These are phyloP conservation scores for Xylaria sp. DNA, from an alignment of 2,329 filamentous ascomycete genomes.

Conservation along the genomic window DNA sequence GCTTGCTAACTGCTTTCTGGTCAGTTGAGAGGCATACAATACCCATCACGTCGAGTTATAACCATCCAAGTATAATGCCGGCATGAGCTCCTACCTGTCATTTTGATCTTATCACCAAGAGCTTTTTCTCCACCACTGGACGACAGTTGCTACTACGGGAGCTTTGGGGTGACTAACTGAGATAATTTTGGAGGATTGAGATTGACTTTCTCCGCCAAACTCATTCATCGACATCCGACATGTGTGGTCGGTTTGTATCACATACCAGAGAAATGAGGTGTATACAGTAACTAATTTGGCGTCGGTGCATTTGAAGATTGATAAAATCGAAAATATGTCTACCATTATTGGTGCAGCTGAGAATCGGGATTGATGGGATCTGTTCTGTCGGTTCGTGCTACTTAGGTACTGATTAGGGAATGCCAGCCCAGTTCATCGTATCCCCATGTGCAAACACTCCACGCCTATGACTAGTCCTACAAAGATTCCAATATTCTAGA, in stretches of 20 bases:
- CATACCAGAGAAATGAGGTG: not conserved
- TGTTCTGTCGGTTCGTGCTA: conserved; percentile 22
- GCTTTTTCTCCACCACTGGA: conserved; percentile 8
- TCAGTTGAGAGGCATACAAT: conserved; percentile 19
- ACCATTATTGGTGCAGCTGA: conserved; percentile 2
- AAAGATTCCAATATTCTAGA: not conserved
- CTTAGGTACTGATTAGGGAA: conserved; percentile 9
- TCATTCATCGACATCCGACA: not conserved
- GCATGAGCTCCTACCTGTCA: not conserved
- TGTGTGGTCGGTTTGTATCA: not conserved
- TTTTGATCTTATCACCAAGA: conserved; percentile 10
- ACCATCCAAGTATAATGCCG: not conserved
- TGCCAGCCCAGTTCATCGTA: conserved; percentile 3
- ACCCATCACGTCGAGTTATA: conserved; percentile 4
- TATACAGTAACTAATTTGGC: conserved; percentile 2
- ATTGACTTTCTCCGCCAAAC: not conserved
- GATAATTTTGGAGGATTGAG: conserved; percentile 14
- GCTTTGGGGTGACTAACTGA: conserved; percentile 11
- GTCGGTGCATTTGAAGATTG: conserved; percentile 13
- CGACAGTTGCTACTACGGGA: conserved; percentile 13
- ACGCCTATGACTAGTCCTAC: not conserved
- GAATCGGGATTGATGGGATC: conserved; percentile 11
- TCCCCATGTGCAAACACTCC: not conserved
- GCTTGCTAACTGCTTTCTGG: not conserved
- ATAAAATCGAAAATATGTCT: conserved; percentile 11